Evolutionary conservation across 2,329 filamentous ascomycete species (phyloP).

Genomic region (Salinomyces thailandicus): DNA sequence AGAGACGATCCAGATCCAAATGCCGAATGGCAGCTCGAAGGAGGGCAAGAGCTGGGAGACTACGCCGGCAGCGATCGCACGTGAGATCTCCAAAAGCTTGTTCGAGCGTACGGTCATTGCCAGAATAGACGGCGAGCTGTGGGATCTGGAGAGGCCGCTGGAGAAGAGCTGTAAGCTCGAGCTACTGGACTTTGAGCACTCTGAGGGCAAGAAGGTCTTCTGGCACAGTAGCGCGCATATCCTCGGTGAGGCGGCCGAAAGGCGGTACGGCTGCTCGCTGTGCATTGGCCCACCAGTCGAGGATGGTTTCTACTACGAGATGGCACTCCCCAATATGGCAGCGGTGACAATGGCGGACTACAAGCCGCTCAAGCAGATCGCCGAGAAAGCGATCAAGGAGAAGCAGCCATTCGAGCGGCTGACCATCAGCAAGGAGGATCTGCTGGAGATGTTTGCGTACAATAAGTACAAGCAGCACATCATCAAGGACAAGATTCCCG

Average conservation of each 20-base stretch:
- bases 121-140: slow-evolving; percentile 72
- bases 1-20: slow-evolving; percentile 62
- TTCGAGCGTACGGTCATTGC: slow-evolving; percentile 82
- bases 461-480: slow-evolving; percentile 99
- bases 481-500: slow-evolving; percentile 82
- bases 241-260: slow-evolving; percentile 87
- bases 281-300: slow-evolving; percentile 90
- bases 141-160: slow-evolving; percentile 85
- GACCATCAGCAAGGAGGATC: slow-evolving; percentile 77
- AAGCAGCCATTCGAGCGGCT: slow-evolving; percentile 91
- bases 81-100: slow-evolving; percentile 71
- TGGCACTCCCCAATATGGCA: slow-evolving; percentile 66
- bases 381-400: slow-evolving; percentile 81
- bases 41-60: slow-evolving; percentile 83
- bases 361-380: slow-evolving; percentile 72
- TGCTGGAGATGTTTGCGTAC: slow-evolving; percentile 93
- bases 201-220: slow-evolving; percentile 81
- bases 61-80: slow-evolving; percentile 68
- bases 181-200: slow-evolving; percentile 69
- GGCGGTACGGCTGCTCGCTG: slow-evolving; percentile 79
- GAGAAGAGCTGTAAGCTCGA: slow-evolving; percentile 81
- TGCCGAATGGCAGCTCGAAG: slow-evolving; percentile 61
- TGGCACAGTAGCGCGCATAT: slow-evolving; percentile 96
- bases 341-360: slow-evolving; percentile 67
- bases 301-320: slow-evolving; percentile 95